Base-by-base conservation (phyloP, 1,139 yeast species). In the Protomyces inundatus region DNA sequence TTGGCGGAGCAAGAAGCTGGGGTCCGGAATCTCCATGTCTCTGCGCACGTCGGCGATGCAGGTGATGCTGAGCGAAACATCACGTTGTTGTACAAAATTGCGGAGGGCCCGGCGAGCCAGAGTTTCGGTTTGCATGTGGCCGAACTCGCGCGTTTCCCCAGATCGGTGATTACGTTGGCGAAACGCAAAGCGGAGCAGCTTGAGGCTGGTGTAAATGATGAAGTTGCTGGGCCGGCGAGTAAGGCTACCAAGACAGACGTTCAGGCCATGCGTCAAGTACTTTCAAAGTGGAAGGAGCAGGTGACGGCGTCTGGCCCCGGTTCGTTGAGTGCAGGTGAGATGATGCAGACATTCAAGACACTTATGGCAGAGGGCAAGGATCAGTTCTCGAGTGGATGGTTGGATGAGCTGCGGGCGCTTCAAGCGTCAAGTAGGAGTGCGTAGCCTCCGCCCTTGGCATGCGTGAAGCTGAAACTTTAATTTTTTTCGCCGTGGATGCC, bases 91-190 rank as follows among this genome's bases (percentile, higher is more conserved):
- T 93, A 91, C 75, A 88, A 87, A 71, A 97, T 93, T 14, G 97
- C 89, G 69, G 88, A 89, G 0, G 98, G 98, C 12, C 83, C 90
- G 64, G 85, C 96, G 2, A 96, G 90, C 73, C 95, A 90, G 73
- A 90, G 97, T 0, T 93, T 93, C 76, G 98, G 98, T 75, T 90
- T 93, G 57, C 96, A 93, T 74, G 98, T 93, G 51, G 98, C 98
- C 0, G 98, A 93, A 75, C 84, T 91, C 55, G 98, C 93, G 42
- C 86, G 88, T 69, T 93, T 93, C 74, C 98, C 98, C 0, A 78
- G 79, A 36, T 91, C 91, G 73, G 93, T 93, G 57, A 84, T 93
- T 60, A 82, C 84, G 65, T 93, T 93, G 98, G 97, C 98, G 3
- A 93, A 93, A 72, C 82, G 98, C 67, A 91, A 91, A 73, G 96